Percentiles rank a stretch among this genome's conserved stretches.
Conservation (phyloP, 208 protist species). For the Trypanosoma mega region DNA sequence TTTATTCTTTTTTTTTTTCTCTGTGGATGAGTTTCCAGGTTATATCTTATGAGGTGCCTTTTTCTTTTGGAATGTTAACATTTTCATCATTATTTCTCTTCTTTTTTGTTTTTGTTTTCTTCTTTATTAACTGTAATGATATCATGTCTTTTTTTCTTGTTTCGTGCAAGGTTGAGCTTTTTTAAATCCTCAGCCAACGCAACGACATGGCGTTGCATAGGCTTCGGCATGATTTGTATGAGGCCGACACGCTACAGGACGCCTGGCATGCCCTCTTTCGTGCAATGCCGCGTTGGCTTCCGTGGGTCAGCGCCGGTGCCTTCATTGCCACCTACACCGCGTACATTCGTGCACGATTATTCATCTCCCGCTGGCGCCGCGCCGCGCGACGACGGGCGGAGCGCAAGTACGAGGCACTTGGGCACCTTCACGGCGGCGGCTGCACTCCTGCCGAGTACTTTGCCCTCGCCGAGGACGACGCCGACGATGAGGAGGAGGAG, state of each 20-base stretch:
- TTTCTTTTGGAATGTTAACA: constrained; percentile 20
- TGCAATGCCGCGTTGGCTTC: constrained; percentile 68
- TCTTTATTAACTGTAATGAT: not conserved
- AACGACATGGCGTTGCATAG: constrained; percentile 4
- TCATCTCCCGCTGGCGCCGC: constrained; percentile 70
- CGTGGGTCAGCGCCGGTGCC: constrained; percentile 41
- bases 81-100: constrained; percentile 6
- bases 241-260: constrained; percentile 55
- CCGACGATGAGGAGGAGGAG: constrained; percentile 60
- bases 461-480: constrained; percentile 37
- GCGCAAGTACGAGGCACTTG: constrained; percentile 69
- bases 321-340: constrained; percentile 56
- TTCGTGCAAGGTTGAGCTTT: too few relatives aligned
- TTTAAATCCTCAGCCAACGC: too few relatives aligned
- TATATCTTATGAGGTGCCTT: too few relatives aligned
- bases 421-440: constrained; percentile 48
- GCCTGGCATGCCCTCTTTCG: constrained; percentile 46
- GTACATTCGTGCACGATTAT: constrained; percentile 67
- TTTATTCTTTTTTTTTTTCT: constrained; percentile 19
- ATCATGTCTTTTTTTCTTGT: not conserved
- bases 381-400: constrained; percentile 67
- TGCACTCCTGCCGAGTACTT: constrained; percentile 26
- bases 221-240: constrained; percentile 55
- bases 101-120: constrained; percentile 10
- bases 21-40: too few relatives aligned